Evolutionary conservation across 495 filamentous ascomycete species (phyloP), one percentile per base, ranked within the genome.

Genomic region (Penicillium turbatum): DNA sequence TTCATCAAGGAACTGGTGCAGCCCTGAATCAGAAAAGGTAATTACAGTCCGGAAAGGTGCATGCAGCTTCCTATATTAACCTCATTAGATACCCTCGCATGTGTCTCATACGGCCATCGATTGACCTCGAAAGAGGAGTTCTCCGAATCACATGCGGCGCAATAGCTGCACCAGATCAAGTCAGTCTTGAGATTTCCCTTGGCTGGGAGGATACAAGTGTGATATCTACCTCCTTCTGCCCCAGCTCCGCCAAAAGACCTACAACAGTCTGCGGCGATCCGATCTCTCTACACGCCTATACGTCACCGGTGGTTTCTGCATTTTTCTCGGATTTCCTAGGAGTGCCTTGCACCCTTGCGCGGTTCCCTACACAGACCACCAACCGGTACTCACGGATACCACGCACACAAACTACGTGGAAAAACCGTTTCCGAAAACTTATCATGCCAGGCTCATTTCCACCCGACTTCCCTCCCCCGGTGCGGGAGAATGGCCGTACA

Each of bases 261-360:
- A 86, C 87, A 5, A 82, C 74, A 3, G 89, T 96, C 17, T 96
- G 91, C 58, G 90, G 90, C 0, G 90, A 95, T 43, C 77, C 76
- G 31, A 82, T 95, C 35, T 68, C 75, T 11, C 76, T 86, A 5
- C 80, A 86, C 54, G 81, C 81, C 0, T 96, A 95, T 64, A 75
- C 73, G 5, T 83, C 82, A 1, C 62, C 71, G 0, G 68, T 78
- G 2, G 76, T 93, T 38, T 86, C 85, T 15, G 65, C 74, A 11
- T 93, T 91, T 67, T 95, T 97, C 69, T 83, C 87, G 0, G 66
- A 72, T 9, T 79, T 84, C 17, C 73, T 95, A 2, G 86, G 82
- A 2, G 84, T 93, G 1, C 83, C 87, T 4, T 95, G 90, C 61
- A 80, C 83, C 15, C 77, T 97, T 17, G 91, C 90, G 8, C 77